Evolutionary conservation across 345 rosid genomes (phyloP).

Genomic region (Reutealis trisperma): DNA sequence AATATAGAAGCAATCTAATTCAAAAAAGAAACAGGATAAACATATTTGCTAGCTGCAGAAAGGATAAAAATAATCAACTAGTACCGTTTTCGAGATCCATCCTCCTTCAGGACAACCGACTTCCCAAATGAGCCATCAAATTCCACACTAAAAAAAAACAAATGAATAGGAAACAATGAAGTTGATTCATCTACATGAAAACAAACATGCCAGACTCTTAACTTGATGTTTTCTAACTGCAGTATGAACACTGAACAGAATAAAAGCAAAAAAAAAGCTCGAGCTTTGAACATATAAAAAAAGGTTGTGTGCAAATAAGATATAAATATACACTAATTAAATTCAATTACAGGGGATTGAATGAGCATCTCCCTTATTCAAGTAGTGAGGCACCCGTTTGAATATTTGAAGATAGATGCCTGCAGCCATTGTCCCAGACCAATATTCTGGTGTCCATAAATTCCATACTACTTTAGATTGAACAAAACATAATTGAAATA

Average conservation of each 20-base stretch:
- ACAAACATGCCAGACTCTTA: neutral
- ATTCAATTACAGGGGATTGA: neutral
- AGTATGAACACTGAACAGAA: neutral
- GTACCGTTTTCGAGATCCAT: slow-evolving; percentile 44
- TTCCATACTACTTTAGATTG: neutral
- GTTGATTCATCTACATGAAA: neutral
- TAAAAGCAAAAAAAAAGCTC: neutral
- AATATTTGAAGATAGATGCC: neutral
- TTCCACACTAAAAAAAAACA: slow-evolving; percentile 28
- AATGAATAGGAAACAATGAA: neutral
- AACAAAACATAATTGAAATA: neutral
- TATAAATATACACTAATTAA: too few species aligned
- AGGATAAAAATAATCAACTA: neutral
- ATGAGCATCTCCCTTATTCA: neutral
- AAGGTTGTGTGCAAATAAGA: too few species aligned
- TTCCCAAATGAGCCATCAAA: slow-evolving; percentile 38
- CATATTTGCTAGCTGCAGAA: neutral
- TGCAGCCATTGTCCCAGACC: neutral
- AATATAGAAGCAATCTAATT: neutral
- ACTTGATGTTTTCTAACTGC: neutral
- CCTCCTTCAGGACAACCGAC: slow-evolving; percentile 32
- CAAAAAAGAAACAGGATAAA: too few species aligned
- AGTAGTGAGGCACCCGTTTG: neutral
- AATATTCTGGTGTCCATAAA: neutral
- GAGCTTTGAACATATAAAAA: neutral